Conservation (phyloP, 1,284 basidiomycete species). For the Butyriboletus appendiculatus region DNA sequence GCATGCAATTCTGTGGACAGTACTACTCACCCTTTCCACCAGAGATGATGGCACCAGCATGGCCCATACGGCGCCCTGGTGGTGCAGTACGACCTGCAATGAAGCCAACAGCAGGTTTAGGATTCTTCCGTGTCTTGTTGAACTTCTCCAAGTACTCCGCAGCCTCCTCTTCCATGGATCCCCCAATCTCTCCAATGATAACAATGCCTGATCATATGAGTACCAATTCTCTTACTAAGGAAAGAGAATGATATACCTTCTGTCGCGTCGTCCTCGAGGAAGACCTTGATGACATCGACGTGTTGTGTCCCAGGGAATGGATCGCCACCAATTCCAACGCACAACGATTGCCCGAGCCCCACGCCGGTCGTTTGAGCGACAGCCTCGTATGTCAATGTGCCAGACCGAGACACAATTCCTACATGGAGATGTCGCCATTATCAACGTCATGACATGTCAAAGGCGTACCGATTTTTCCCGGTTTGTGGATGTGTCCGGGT, state of each 20-base stretch:
- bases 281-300: constrained; percentile 94
- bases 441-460: neutral
- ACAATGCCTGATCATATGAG: constrained; percentile 73
- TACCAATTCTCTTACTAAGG: neutral
- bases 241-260: constrained; percentile 57
- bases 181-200: constrained; percentile 98
- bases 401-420: constrained; percentile 98
- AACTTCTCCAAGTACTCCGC: constrained; percentile 93
- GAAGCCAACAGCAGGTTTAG: constrained; percentile 97
- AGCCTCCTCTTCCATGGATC: constrained; percentile 99
- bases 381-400: constrained; percentile 92
- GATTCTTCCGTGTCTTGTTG: constrained; percentile 87
- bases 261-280: constrained; percentile 92
- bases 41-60: constrained; percentile 97
- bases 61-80: constrained; percentile 97
- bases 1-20: neutral
- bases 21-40: constrained; percentile 84
- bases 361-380: constrained; percentile 94
- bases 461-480: constrained; percentile 85
- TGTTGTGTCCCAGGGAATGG: constrained; percentile 98
- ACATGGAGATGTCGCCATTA: constrained; percentile 4
- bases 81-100: constrained; percentile 98
- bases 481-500: constrained; percentile 96
- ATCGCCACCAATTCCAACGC: constrained; percentile 98
- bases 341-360: constrained; percentile 95